These are phyloP conservation scores for Suillus discolor DNA, from an alignment of 768 basidiomycete genomes.

Conservation along the genomic window DNA sequence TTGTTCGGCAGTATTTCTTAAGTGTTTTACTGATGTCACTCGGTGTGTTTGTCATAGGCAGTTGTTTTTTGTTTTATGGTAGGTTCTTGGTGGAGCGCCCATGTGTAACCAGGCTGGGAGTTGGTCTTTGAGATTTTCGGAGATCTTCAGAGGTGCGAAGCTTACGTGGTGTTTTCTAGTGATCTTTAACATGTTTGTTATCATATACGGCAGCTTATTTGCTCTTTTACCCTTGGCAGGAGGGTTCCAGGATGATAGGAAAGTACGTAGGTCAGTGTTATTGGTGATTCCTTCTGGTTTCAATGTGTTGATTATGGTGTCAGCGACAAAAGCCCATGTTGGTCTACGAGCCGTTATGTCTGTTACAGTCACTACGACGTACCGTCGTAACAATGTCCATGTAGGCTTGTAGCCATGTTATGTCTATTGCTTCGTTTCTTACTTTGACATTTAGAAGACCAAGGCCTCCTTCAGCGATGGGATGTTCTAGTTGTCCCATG, in stretches of 20 bases:
- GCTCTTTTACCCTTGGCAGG: background rate
- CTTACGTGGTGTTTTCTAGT: conserved; percentile 4
- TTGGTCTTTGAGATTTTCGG: background rate
- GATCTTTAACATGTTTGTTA: background rate
- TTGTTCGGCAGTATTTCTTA: background rate
- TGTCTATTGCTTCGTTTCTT: conserved; percentile 1
- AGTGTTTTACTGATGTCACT: background rate
- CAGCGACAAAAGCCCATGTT: background rate
- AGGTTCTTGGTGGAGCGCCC: background rate
- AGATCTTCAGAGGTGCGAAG: background rate
- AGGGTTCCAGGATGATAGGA: background rate
- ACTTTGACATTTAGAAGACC: conserved; percentile 11
- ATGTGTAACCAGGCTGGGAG: background rate
- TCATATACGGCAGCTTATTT: background rate
- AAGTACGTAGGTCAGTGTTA: background rate
- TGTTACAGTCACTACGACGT: too few relatives aligned
- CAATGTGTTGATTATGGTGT: background rate
- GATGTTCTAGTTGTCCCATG: background rate
- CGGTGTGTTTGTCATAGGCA: background rate
- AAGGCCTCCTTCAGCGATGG: conserved; percentile 10
- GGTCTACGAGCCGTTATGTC: too few relatives aligned
- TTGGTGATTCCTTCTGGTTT: background rate
- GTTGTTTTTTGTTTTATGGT: background rate
- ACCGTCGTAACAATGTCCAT: too few relatives aligned
- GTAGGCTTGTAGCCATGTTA: conserved; percentile 1